These are phyloP conservation scores for Phtheirospermum japonicum DNA, from an alignment of 257 asterid genomes.

Conservation along the genomic window DNA sequence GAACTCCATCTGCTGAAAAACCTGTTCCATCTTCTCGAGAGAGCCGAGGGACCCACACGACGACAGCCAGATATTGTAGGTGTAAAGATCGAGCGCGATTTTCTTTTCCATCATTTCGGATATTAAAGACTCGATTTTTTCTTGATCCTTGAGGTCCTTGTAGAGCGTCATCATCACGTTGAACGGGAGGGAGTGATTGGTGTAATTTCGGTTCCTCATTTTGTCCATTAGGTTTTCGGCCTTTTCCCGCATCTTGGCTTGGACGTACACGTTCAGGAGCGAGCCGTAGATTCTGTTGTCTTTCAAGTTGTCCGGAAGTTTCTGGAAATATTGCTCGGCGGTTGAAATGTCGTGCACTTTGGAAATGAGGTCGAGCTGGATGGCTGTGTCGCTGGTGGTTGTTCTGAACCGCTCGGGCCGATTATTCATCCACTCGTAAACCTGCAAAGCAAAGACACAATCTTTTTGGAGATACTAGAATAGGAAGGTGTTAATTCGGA, in stretches of 20 bases:
- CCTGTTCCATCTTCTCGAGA: conserved; percentile 67
- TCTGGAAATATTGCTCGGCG: conserved; percentile 73
- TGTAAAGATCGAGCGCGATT: conserved; percentile 52
- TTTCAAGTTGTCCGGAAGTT: conserved; percentile 61
- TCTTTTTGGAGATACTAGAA: neutral
- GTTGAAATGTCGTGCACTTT: conserved; percentile 74
- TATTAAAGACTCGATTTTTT: conserved; percentile 52
- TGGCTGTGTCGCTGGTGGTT: conserved; percentile 82
- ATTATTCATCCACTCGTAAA: conserved; percentile 84
- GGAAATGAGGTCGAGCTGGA: conserved; percentile 80
- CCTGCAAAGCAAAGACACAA: conserved; percentile 44
- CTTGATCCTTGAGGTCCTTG: conserved; percentile 55
- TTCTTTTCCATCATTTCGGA: conserved; percentile 64
- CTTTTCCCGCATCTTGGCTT: conserved; percentile 57
- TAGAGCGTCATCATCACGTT: conserved; percentile 94
- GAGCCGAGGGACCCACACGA: conserved; percentile 60
- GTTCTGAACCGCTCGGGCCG: conserved; percentile 61
- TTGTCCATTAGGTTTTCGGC: conserved; percentile 72
- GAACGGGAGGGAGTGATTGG: conserved; percentile 60
- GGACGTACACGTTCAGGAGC: conserved; percentile 75
- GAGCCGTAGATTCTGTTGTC: conserved; percentile 82
- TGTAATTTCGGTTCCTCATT: conserved; percentile 58
- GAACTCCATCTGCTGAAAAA: conserved; percentile 55
- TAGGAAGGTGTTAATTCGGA: no score
- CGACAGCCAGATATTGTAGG: conserved; percentile 86